Evolutionary conservation across 345 rosid genomes (phyloP), one percentile per base, ranked within the genome.

Genomic region (Salix suchowensis): DNA sequence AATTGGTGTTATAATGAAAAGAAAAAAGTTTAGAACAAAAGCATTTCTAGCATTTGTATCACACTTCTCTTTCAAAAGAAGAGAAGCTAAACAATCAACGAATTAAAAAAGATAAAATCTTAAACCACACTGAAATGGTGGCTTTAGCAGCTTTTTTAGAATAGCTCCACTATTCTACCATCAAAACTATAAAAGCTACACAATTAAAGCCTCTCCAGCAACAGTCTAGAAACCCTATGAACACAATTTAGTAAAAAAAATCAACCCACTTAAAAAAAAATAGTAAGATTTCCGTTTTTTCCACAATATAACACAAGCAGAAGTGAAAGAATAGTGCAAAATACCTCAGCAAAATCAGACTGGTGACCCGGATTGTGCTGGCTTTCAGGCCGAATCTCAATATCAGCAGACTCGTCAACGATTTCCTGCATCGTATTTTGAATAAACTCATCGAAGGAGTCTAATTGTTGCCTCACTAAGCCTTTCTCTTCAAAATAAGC

Each of bases 341-440:
- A 46, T 81, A 93, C 99, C 99, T 96, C 98, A 18, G 93, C 98
- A 28, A 89, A 86, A 89, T 96, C 98, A 2, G 98, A 82, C 78
- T 91, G 98, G 71, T 91, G 94, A 4, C 99, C 93, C 36, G 99
- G 99, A 81, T 93, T 93, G 70, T 96, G 97, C 88, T 96, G 99
- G 7, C 98, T 93, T 82, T 96, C 97, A 14, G 99, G 99, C 2
- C 98, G 92, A 86, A 96, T 96, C 89, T 93, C 97, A 40, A 96
- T 93, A 74, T 91, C 96, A 2, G 97, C 89, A 1, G 98, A 93
- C 73, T 96, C 95, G 55, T 94, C 97, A 6, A 96, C 95, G 15
- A 93, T 96, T 80, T 96, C 99, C 80, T 93, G 98, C 98, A 96
- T 96, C 5, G 98, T 96, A 55, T 96, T 96, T 83, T 96, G 98